phyloP scores from a whole-genome alignment of 805 yeast genomes.

The Candida chauliodis region DNA sequence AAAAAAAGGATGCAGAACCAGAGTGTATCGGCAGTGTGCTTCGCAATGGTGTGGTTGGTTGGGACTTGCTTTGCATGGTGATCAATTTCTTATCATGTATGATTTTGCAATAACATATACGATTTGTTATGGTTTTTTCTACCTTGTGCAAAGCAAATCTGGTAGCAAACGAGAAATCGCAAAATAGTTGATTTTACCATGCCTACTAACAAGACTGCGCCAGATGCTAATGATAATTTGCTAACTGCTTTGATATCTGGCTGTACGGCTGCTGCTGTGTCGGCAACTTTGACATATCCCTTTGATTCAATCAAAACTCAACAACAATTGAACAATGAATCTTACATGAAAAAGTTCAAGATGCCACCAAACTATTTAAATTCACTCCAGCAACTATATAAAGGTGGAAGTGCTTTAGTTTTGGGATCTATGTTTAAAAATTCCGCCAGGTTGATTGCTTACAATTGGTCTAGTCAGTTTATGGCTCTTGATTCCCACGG shows the following conservation, averaged over 20 bases:
- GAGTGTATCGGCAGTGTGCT: not conserved
- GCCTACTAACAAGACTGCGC: constrained; percentile 1
- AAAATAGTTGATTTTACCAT: too few species aligned
- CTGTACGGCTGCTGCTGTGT: constrained; percentile 57
- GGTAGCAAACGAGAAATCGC: not conserved
- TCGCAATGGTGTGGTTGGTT: constrained; percentile 8
- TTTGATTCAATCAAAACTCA: constrained; percentile 68
- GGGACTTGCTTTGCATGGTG: constrained; percentile 9
- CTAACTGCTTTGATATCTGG: constrained; percentile 60
- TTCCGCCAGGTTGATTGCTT: constrained; percentile 66
- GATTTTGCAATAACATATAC: not conserved
- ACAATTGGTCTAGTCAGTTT: constrained; percentile 69
- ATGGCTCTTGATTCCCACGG: constrained; percentile 45
- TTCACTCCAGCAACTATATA: constrained; percentile 32
- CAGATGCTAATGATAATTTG: constrained; percentile 28
- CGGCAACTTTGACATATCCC: constrained; percentile 66
- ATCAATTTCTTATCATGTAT: not conserved
- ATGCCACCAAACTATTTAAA: constrained; percentile 32
- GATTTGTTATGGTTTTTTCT: not conserved
- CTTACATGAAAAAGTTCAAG: constrained; percentile 28
- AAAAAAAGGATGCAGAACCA: too few species aligned
- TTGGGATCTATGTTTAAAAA: constrained; percentile 74
- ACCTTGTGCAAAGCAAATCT: not conserved
- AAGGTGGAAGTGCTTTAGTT: constrained; percentile 75
- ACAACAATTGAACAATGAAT: constrained; percentile 49